Evolutionary conservation across 1,139 yeast species (phyloP), one percentile per base, ranked within the genome.

Genomic region (Yamadazyma spencermartinsiae): DNA sequence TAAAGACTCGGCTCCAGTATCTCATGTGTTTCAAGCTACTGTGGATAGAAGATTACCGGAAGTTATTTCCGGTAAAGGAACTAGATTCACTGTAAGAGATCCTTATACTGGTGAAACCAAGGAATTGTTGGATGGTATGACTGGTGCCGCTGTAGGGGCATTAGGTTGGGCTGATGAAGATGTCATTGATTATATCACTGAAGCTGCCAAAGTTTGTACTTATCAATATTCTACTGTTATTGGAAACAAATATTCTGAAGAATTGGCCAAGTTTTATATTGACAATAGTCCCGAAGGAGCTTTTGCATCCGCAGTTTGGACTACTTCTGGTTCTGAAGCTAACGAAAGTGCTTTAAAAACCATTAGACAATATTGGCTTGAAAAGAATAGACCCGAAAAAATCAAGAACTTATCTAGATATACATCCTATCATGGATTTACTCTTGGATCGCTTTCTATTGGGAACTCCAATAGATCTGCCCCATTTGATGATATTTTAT

Each of bases 111-210:
- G 72, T 31, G 65, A 65, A 37, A 52, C 56, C 36, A 61, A 52
- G 26, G 63, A 58, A 16, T 44, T 76, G 13, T 57, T 77, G 31
- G 85, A 80, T 53, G 82, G 75, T 27, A 60, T 69, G 49, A 75
- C 83, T n/a, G 85, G 85, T 46, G 85, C 85, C 4, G 84, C 85
- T 23, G 85, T 79, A 30, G 79, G 79, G 23, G 76, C 82, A 2
- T 61, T 79, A 37, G 83, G 83, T 13, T 80, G 78, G 67, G 73
- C 73, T 33, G 83, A 80, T 50, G 65, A 67, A 31, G 82, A 76
- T 26, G 73, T 76, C 33, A 56, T 63, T 31, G 63, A 66, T n/a
- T 68, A 65, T 31, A 73, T 79, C 63, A 60, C 58, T 35, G 68
- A 72, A 25, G 80, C 79, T 16, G 79, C 79, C 23, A 65, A 62